Evolutionary conservation across 2,329 filamentous ascomycete genomes (phyloP), one percentile per base, ranked within the genome.

Genomic region (Diaporthe capsici): DNA sequence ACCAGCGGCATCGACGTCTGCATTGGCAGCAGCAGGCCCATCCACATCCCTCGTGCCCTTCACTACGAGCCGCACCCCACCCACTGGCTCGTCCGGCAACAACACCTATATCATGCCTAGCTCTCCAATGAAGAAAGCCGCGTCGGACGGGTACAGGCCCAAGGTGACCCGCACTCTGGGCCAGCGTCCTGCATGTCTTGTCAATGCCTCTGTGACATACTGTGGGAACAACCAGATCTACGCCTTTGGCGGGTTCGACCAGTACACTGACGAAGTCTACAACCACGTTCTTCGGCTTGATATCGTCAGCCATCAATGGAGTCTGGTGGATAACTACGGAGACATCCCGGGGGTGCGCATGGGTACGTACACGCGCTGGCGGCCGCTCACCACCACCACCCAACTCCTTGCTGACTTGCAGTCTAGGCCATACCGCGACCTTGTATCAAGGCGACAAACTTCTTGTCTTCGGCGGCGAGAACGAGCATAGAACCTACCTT

Each of bases 191-290:
- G 96, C 97, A 49, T 98, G 96, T 82, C 89, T 99, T 68, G 96
- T 99, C 79, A 99, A 99, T 87, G 97, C 97, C 71, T 98, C 97
- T 0, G 96, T 98, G 76, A 99, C 97, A n/a, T 98, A 98, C 84
- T 98, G 97, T 81, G 96, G 96, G 76, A 97, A 98, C 85, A 97
- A 98, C 83, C 93, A 97, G 84, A 98, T 99, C 80, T 98, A 97
- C 85, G 97, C 96, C 15, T 99, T 99, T 87, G 97, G 97, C 58
- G 97, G 97, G 25, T 99, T 99, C 82, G 97, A 99, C 82, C 96
- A 98, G 84, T 98, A 98, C 83, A 99, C 97, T 0, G 97, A 99
- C 83, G 97, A 99, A 87, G 94, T 99, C 25, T 99, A 99, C 86
- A 99, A 99, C 82, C 97, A 99, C 86, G 97, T 99, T 57, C 88